phyloP scores from a whole-genome alignment of 495 filamentous ascomycete genomes.

The Hyaloscypha finlandica region DNA sequence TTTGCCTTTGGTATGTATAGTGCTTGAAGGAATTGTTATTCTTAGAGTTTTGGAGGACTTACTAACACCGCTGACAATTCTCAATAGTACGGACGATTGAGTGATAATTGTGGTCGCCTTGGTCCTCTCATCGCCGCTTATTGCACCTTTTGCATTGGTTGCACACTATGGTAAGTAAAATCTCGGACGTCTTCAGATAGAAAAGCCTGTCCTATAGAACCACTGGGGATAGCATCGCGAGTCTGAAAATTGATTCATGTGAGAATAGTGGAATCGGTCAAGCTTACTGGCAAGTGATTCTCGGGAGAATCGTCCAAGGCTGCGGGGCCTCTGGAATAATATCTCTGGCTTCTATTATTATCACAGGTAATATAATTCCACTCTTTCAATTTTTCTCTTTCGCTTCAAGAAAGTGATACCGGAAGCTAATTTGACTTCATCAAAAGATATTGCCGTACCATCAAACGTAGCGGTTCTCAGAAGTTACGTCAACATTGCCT shows the following conservation, averaged over 20 bases:
- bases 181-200: not conserved
- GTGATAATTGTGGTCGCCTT: constrained; percentile 83
- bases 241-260: constrained; percentile 18
- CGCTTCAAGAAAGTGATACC: not conserved
- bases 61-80: constrained; percentile 23
- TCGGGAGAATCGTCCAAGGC: constrained; percentile 60
- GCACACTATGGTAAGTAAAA: constrained; percentile 38
- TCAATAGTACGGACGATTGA: constrained; percentile 62
- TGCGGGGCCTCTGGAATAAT: constrained; percentile 60
- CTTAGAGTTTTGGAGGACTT: constrained; percentile 2
- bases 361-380: constrained; percentile 49
- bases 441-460: constrained; percentile 57
- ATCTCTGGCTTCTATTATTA: constrained; percentile 59
- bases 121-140: constrained; percentile 67
- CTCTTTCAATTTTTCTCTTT: not conserved
- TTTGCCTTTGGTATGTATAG: constrained; percentile 37
- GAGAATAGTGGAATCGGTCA: constrained; percentile 50
- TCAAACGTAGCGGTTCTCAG: constrained; percentile 66
- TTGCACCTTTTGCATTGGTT: constrained; percentile 37
- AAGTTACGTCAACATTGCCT: constrained; percentile 64
- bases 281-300: constrained; percentile 54
- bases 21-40: not conserved
- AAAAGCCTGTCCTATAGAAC: not conserved
- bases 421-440: constrained; percentile 15
- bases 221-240: constrained; percentile 7